Percentiles rank a stretch among this genome's conserved stretches.
Conservation (phyloP, 2,329 filamentous ascomycete genomes). For the Onygena corvina region DNA sequence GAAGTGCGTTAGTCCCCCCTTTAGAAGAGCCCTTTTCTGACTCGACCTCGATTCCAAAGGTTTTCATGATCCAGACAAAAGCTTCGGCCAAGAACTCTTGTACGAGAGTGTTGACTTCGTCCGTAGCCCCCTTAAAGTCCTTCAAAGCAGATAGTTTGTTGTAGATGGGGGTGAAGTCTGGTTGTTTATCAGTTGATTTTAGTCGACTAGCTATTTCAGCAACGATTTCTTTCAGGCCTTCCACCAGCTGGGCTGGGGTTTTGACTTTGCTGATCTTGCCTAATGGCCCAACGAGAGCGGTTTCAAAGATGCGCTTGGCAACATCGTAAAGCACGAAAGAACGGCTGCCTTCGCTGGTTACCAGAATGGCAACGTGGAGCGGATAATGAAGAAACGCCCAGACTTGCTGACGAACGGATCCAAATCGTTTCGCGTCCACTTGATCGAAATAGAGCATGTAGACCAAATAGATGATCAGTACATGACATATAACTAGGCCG, state of each 20-base stretch:
- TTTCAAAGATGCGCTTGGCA: constrained; percentile 17
- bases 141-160: background rate
- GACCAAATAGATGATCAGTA: constrained; percentile 37
- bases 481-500: constrained; percentile 13
- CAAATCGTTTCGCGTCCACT: constrained; percentile 38
- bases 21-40: background rate
- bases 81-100: constrained; percentile 8
- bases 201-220: constrained; percentile 5
- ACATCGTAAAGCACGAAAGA: constrained; percentile 35
- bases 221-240: constrained; percentile 8
- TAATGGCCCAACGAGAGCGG: constrained; percentile 1
- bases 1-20: background rate
- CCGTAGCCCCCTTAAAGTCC: background rate
- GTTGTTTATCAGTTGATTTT: constrained; percentile 4
- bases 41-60: constrained; percentile 12
- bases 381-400: constrained; percentile 45
- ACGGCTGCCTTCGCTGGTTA: constrained; percentile 50
- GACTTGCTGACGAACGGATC: constrained; percentile 46
- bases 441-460: constrained; percentile 50
- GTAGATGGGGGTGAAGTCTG: constrained; percentile 12
- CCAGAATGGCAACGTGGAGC: constrained; percentile 50
- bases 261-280: background rate
- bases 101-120: background rate
- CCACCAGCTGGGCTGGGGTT: background rate
- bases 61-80: constrained; percentile 11